phyloP scores from a whole-genome alignment of 495 filamentous ascomycete species.

The Aspergillus incahuasiensis region DNA sequence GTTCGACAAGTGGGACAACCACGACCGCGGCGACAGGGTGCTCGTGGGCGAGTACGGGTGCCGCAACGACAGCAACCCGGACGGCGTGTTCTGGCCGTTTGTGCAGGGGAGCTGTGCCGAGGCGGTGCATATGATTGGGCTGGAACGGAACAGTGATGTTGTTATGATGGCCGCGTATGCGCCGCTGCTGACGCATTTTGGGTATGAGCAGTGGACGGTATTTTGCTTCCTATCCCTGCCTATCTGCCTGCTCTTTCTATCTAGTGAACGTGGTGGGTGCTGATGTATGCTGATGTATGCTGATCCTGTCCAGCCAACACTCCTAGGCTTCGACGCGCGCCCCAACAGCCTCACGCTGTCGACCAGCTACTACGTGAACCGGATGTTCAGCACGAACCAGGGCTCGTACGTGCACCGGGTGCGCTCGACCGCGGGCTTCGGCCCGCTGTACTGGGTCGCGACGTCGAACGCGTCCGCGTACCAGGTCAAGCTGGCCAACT shows the following conservation, averaged over 20 bases:
- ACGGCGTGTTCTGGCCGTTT: constrained; percentile 32
- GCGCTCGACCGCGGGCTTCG: constrained; percentile 35
- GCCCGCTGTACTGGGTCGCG: constrained; percentile 58
- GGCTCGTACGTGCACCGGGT: constrained; percentile 54
- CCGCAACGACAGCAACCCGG: constrained; percentile 42
- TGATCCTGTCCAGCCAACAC: constrained; percentile 24
- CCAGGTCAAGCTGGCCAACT: constrained; percentile 34
- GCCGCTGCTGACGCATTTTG: constrained; percentile 42
- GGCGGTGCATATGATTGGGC: constrained; percentile 62
- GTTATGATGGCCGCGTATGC: constrained; percentile 52
- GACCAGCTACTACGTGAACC: constrained; percentile 38
- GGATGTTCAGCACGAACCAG: constrained; percentile 47
- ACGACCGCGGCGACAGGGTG: constrained; percentile 35
- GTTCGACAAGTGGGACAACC: constrained; percentile 55
- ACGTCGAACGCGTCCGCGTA: constrained; percentile 31
- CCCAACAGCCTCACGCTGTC: constrained; percentile 37
- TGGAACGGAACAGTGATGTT: constrained; percentile 61
- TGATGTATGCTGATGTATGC: no score
- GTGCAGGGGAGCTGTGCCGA: constrained; percentile 60
- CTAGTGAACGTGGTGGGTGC: no score
- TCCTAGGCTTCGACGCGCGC: constrained; percentile 41
- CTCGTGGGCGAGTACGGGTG: constrained; percentile 55
- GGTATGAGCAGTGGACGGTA: constrained; percentile 40
- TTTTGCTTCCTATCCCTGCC: neutral
- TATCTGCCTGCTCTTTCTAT: no score